Conservation (phyloP, 148 eudicot genomes). For the Cornus controversa region DNA sequence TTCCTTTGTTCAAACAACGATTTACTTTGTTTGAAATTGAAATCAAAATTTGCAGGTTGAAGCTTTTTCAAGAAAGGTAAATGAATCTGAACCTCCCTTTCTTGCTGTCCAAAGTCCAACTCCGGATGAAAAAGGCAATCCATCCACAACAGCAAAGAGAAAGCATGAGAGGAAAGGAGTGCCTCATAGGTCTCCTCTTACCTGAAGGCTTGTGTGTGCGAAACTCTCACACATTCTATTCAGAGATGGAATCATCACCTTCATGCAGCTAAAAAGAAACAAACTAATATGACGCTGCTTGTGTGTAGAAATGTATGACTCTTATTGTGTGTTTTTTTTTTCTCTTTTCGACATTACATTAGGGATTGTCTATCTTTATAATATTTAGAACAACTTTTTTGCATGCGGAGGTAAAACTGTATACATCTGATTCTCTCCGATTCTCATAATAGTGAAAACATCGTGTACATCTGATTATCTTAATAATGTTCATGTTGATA, state of each 20-base stretch:
- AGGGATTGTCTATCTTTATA: too few species aligned
- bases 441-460: too few species aligned
- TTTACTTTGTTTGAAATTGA: too few species aligned
- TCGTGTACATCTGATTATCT: too few species aligned
- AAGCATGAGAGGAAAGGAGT: constrained; percentile 38
- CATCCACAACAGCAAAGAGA: neutral
- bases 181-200: constrained; percentile 37
- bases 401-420: too few species aligned
- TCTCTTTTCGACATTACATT: too few species aligned
- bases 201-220: neutral
- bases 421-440: too few species aligned
- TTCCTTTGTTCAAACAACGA: neutral
- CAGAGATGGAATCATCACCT: neutral
- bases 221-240: neutral
- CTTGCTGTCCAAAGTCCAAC: constrained; percentile 13
- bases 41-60: constrained; percentile 20
- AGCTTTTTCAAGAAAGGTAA: constrained; percentile 23
- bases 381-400: too few species aligned
- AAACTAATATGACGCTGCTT: too few species aligned
- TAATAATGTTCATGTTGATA: too few species aligned
- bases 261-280: neutral
- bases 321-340: too few species aligned
- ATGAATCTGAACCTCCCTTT: constrained; percentile 23
- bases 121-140: neutral
- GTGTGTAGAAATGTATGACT: too few species aligned